A percentile compares a stretch with the other conserved stretches of the same genome.
Evolutionary conservation across 352 stramenopile species (phyloP).

Genomic region (Thalassiosira exigua): DNA sequence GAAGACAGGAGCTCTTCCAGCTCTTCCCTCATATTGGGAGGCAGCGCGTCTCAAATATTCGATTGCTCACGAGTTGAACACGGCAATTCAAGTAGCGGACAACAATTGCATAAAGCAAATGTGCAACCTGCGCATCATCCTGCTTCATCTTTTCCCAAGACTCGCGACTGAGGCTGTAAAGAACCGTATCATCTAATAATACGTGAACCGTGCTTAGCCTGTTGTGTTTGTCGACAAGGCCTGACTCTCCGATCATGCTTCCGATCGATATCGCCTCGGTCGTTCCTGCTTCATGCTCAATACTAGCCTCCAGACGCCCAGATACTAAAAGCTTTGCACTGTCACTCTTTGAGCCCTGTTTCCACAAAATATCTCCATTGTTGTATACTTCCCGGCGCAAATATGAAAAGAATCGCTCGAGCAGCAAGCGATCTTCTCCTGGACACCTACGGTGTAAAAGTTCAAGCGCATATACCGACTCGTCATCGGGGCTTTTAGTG

Average conservation of each 20-base stretch:
- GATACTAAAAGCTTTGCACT: constrained; percentile 69
- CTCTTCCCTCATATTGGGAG: constrained; percentile 54
- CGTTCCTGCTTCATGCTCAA: constrained; percentile 75
- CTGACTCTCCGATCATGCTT: constrained; percentile 52
- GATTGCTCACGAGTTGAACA: constrained; percentile 82
- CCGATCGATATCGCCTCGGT: constrained; percentile 65
- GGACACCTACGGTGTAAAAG: constrained; percentile 31
- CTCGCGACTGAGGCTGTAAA: constrained; percentile 66
- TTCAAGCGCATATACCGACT: constrained; percentile 33
- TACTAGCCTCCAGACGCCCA: constrained; percentile 63
- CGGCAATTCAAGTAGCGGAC: constrained; percentile 75
- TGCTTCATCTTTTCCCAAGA: constrained; percentile 55
- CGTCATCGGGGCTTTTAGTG: constrained; percentile 31
- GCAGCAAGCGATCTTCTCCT: constrained; percentile 22
- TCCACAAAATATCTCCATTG: constrained; percentile 76
- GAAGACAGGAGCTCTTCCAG: too few species aligned
- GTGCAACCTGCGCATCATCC: constrained; percentile 55
- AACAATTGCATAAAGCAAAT: constrained; percentile 69
- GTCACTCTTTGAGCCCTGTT: constrained; percentile 60
- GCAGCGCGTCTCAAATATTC: constrained; percentile 74
- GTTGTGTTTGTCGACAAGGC: constrained; percentile 44
- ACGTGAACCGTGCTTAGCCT: constrained; percentile 71
- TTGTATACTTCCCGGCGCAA: constrained; percentile 69
- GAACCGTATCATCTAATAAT: constrained; percentile 59
- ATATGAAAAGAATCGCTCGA: constrained; percentile 50